Conservation (phyloP, 129 eudicot species). For the Daucus carota region DNA sequence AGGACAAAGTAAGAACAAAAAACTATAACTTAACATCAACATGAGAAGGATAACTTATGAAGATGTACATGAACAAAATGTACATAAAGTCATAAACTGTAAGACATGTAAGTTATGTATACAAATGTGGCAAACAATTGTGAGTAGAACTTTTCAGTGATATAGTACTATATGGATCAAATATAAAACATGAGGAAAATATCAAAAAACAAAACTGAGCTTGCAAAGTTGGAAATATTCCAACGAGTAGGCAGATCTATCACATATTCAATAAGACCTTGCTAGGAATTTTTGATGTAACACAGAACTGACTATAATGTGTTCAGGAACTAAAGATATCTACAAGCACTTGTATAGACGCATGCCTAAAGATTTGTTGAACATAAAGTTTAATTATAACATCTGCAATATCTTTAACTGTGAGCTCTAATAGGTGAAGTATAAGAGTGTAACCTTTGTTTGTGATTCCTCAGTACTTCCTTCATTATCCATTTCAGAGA, state of each 20-base stretch:
- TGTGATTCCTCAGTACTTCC: slow-evolving; percentile 27
- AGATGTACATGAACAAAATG: background rate
- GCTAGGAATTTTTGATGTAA: background rate
- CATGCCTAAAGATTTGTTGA: background rate
- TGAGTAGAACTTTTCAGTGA: background rate
- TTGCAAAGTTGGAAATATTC: background rate
- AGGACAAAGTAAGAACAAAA: background rate
- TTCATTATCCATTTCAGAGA: slow-evolving; percentile 30
- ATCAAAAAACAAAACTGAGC: background rate
- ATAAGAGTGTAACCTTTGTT: slow-evolving; percentile 30
- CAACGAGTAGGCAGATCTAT: background rate
- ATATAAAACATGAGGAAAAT: background rate
- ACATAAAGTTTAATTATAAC: background rate
- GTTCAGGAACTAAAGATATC: background rate
- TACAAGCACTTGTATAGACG: background rate
- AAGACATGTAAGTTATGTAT: background rate
- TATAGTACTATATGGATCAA: background rate
- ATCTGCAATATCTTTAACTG: slow-evolving; percentile 9
- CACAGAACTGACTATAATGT: background rate
- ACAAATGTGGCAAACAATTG: background rate
- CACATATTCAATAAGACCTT: background rate
- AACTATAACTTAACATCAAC: background rate
- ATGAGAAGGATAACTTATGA: background rate
- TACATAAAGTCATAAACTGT: background rate
- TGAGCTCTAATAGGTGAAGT: background rate